Conservation (phyloP, 2,329 filamentous ascomycete genomes). For the Acrodontium crateriforme region DNA sequence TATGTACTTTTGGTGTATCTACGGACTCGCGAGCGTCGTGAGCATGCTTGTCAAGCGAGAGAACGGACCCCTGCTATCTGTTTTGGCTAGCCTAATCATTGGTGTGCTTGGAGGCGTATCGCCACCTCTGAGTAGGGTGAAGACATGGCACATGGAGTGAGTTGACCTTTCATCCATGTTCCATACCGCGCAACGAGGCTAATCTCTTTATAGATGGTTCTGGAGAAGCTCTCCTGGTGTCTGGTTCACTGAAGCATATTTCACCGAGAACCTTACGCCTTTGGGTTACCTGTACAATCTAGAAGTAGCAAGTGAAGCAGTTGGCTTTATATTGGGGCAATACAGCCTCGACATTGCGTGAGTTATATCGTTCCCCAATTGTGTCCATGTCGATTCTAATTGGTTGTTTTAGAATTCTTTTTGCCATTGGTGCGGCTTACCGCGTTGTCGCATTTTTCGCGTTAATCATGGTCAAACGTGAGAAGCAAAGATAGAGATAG, state of each 20-base stretch:
- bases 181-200: not conserved
- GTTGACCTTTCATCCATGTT: not conserved
- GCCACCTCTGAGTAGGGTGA: constrained; percentile 36
- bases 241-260: constrained; percentile 45
- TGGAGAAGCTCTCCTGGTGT: constrained; percentile 41
- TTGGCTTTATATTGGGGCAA: constrained; percentile 35
- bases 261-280: constrained; percentile 37
- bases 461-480: constrained; percentile 12
- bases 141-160: constrained; percentile 38
- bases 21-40: constrained; percentile 39
- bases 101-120: constrained; percentile 42
- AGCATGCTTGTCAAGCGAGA: constrained; percentile 43
- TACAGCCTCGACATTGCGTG: constrained; percentile 29
- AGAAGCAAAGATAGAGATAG: constrained; percentile 15
- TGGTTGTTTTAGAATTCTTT: constrained; percentile 10
- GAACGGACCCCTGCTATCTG: constrained; percentile 43
- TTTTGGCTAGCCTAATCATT: constrained; percentile 40
- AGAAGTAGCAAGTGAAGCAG: constrained; percentile 28
- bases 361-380: constrained; percentile 1
- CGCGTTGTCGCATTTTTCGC: constrained; percentile 15
- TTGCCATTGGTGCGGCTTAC: constrained; percentile 16
- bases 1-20: constrained; percentile 45
- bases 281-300: constrained; percentile 39
- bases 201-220: constrained; percentile 28
- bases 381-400: not conserved